Evolutionary conservation across 2,329 filamentous ascomycete genomes (phyloP).

Genomic region (Curvularia hawaiiensis): DNA sequence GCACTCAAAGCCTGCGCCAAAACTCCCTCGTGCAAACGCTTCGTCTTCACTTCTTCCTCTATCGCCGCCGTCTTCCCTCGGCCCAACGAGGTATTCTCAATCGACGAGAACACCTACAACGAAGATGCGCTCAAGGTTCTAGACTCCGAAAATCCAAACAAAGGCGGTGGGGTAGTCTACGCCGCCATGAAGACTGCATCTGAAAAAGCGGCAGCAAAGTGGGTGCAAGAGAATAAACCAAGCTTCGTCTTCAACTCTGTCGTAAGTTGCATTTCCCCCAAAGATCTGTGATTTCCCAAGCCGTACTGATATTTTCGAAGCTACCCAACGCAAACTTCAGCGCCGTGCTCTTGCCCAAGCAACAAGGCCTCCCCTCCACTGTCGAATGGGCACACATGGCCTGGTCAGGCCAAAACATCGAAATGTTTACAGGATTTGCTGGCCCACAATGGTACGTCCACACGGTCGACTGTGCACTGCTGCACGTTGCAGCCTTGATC

Average conservation of each 20-base stretch:
- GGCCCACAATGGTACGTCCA: constrained; percentile 31
- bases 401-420: constrained; percentile 43
- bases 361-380: constrained; percentile 41
- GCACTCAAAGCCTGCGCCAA: constrained; percentile 51
- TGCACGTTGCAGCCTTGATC: constrained; percentile 60
- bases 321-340: constrained; percentile 47
- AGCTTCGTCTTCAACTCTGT: constrained; percentile 52
- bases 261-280: constrained; percentile 16
- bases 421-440: constrained; percentile 18
- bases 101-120: constrained; percentile 48
- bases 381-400: constrained; percentile 32
- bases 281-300: no score
- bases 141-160: constrained; percentile 20
- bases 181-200: constrained; percentile 54
- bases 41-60: constrained; percentile 54
- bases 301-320: constrained; percentile 20
- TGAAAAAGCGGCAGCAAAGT: constrained; percentile 56
- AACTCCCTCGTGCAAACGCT: constrained; percentile 49
- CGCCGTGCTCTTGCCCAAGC: constrained; percentile 40
- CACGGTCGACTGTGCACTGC: constrained; percentile 45
- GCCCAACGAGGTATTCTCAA: constrained; percentile 41
- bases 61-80: constrained; percentile 43
- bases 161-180: constrained; percentile 49
- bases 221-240: constrained; percentile 51
- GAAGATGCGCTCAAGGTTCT: constrained; percentile 42